Base-by-base conservation (phyloP, 805 yeast genomes). In the Kazachstania viticola region DNA sequence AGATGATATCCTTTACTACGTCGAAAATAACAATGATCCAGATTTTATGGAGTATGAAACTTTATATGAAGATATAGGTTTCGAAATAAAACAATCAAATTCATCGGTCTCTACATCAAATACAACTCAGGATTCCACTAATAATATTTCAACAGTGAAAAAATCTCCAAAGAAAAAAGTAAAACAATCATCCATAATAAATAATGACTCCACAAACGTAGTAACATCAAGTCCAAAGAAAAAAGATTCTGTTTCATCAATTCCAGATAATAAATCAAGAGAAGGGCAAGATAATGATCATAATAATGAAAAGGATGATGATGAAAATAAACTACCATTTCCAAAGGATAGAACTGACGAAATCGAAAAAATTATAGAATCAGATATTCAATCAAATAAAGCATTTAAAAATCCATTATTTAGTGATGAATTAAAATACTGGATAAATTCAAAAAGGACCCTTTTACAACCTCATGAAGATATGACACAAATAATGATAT, bases 21-120 rank as follows among this genome's bases (percentile, higher is more conserved):
- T 91, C 19, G 97, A 91, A 45, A 80, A 84, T 40, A 88, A 88
- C 51, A 91, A 80, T 56, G 95, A 85, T 34, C 87, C 76, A 4
- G 95, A 87, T 48, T 88, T 85, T 54, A 79, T 87, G 21, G 96
- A 85, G 49, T 94, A 88, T 56, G 95, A 87, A 45, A 85, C 83
- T 11, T 72, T 88, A 38, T 91, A 88, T 57, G 96, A 91, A 44
- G 83, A 76, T 37, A 67, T 91, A 45, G 85, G 78, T 27, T 69
- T 57, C 34, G 56, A 54, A 39, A 40, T 54, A 15, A 40, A 41
- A 25, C 45, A 11, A 11, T 16, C 85, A 27, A 75, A 67, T 11
- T 14, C 32, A n/a, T 17, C 31, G 14, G 12, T 25, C 5, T 9
- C 28, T 12, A 28, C 17, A 16, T 16, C 18, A 17, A 23, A 21